Evolutionary conservation across 2,329 filamentous ascomycete genomes (phyloP).

Genomic region (Stachybotrys elegans): DNA sequence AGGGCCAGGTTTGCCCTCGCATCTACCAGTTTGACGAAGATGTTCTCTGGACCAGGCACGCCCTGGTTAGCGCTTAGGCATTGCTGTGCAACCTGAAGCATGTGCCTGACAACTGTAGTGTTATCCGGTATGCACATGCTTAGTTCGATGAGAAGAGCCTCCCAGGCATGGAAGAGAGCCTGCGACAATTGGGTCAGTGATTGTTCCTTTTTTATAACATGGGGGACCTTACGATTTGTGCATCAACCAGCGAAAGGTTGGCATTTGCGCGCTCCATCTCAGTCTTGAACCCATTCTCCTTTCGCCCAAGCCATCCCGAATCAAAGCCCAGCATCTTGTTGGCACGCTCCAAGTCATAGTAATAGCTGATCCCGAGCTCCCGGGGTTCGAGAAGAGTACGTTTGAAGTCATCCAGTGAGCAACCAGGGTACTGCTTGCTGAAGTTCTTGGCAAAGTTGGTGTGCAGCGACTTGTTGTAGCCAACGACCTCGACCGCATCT

Average conservation of each 20-base stretch:
- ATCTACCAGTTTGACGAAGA: slow-evolving; percentile 76
- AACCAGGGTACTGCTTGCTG: slow-evolving; percentile 67
- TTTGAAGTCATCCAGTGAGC: slow-evolving; percentile 74
- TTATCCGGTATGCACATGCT: slow-evolving; percentile 56
- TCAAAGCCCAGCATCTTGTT: slow-evolving; percentile 73
- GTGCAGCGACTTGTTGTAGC: slow-evolving; percentile 85
- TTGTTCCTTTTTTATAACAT: slow-evolving; percentile 17
- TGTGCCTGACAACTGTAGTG: slow-evolving; percentile 57
- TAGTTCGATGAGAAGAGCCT: slow-evolving; percentile 79
- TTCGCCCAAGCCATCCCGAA: slow-evolving; percentile 67
- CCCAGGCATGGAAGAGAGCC: slow-evolving; percentile 85
- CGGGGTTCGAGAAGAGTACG: slow-evolving; percentile 62
- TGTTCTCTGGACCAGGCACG: slow-evolving; percentile 65
- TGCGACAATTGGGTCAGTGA: slow-evolving; percentile 26
- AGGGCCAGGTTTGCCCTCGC: slow-evolving; percentile 76
- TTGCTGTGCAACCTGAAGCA: slow-evolving; percentile 69
- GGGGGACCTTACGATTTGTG: slow-evolving; percentile 69
- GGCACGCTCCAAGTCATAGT: slow-evolving; percentile 75
- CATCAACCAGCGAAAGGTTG: slow-evolving; percentile 88
- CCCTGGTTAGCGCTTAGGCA: slow-evolving; percentile 75
- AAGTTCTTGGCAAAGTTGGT: slow-evolving; percentile 83
- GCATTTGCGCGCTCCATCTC: slow-evolving; percentile 85
- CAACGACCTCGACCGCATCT: slow-evolving; percentile 70
- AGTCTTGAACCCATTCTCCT: slow-evolving; percentile 67
- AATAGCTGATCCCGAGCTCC: slow-evolving; percentile 70